Percentiles rank a stretch among this genome's conserved stretches.
Conservation (phyloP, 1,284 basidiomycete species). For the Cystobasidium slooffiae region DNA sequence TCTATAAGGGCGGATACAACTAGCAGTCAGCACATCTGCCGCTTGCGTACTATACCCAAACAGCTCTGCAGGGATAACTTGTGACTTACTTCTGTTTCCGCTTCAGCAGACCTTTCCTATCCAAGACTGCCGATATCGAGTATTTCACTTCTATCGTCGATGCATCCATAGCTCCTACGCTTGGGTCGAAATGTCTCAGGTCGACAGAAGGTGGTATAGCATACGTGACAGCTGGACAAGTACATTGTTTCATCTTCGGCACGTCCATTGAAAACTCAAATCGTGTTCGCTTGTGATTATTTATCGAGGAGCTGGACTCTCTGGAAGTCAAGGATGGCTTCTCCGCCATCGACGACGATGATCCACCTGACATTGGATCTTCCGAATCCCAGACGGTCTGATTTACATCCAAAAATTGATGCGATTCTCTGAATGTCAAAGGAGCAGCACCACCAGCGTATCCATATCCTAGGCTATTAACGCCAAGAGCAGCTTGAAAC, state of each 20-base stretch:
- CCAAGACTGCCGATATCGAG: conserved; percentile 19
- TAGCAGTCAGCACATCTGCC: background rate
- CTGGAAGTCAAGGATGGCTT: background rate
- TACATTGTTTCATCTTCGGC: conserved; percentile 30
- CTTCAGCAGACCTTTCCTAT: conserved; percentile 36
- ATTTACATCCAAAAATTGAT: conserved; percentile 8
- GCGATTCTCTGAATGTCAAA: conserved; percentile 32
- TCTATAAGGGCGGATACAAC: background rate
- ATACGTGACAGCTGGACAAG: conserved; percentile 36
- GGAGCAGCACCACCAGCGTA: conserved; percentile 21
- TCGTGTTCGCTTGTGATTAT: background rate
- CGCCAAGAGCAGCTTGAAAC: conserved; percentile 24
- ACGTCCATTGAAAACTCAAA: conserved; percentile 31
- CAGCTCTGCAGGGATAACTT: background rate
- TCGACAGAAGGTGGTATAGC: conserved; percentile 31
- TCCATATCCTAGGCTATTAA: conserved; percentile 12
- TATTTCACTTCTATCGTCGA: conserved; percentile 29
- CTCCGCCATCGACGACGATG: conserved; percentile 6
- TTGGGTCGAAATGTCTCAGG: conserved; percentile 9
- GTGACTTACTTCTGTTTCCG: conserved; percentile 34
- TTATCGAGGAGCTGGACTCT: background rate
- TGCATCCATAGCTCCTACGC: conserved; percentile 7
- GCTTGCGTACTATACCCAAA: background rate
- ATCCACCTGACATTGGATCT: background rate
- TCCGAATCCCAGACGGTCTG: conserved; percentile 18